Conservation (phyloP, 208 protist genomes). For the Endotrypanum monterogeii region DNA sequence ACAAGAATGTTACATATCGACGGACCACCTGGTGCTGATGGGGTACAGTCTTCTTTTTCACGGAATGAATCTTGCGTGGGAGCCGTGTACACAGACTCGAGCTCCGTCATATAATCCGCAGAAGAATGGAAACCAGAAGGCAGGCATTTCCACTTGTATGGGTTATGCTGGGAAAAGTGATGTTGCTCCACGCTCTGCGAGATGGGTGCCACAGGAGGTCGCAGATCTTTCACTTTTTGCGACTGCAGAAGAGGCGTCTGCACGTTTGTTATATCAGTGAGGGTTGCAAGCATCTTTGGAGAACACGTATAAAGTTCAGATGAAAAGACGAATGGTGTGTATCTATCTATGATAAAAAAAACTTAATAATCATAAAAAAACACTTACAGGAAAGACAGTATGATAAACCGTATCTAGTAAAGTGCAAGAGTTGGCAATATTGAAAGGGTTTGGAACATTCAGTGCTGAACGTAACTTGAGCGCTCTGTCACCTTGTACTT, state of each 20-base stretch:
- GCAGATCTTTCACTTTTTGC: conserved; percentile 15
- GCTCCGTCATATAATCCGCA: conserved; percentile 19
- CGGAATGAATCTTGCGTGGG: conserved; percentile 41
- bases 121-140: conserved; percentile 24
- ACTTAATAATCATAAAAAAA: conserved; percentile 8
- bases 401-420: conserved; percentile 1
- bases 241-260: conserved; percentile 26
- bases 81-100: background rate
- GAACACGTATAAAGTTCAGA: conserved; percentile 9
- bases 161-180: conserved; percentile 49
- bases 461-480: background rate
- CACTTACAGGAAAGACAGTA: conserved; percentile 1
- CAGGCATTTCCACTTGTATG: conserved; percentile 78
- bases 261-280: conserved; percentile 81
- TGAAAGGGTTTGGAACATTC: background rate
- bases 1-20: conserved; percentile 62
- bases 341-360: conserved; percentile 30
- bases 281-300: conserved; percentile 28
- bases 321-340: conserved; percentile 10
- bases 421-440: background rate
- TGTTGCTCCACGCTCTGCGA: no score
- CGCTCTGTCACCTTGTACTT: conserved; percentile 3
- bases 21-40: conserved; percentile 24
- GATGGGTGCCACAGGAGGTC: conserved; percentile 5
- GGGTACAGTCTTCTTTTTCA: conserved; percentile 44